Percentiles rank a stretch among this genome's conserved stretches.
These are phyloP conservation scores for Phytophthora meadii DNA, from an alignment of 352 stramenopile species.

Conservation along the genomic window DNA sequence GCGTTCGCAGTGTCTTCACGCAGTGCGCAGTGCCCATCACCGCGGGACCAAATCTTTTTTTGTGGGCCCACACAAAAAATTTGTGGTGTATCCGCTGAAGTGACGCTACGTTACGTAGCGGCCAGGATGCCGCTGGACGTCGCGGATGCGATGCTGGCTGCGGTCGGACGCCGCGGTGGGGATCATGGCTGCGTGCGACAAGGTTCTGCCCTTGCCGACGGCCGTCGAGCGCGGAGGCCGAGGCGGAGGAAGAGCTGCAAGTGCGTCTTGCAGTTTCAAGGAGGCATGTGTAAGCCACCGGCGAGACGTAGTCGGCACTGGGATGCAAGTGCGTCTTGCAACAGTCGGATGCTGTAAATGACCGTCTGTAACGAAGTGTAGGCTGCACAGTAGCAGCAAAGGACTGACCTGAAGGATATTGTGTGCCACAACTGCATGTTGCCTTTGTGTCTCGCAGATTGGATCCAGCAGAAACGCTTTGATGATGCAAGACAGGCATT, in stretches of 20 bases:
- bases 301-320: not conserved
- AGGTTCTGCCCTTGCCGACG: not conserved
- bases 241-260: not conserved
- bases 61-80: conserved; percentile 23
- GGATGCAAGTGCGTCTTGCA: not conserved
- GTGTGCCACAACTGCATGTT: too few species aligned
- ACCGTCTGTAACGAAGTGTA: too few species aligned
- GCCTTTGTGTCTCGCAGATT: too few species aligned
- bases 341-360: not conserved
- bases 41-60: conserved; percentile 29
- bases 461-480: too few species aligned
- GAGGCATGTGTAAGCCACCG: not conserved
- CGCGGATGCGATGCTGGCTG: conserved; percentile 11
- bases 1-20: conserved; percentile 8
- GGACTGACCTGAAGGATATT: not conserved
- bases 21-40: conserved; percentile 8
- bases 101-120: not conserved
- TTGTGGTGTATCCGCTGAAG: conserved; percentile 8
- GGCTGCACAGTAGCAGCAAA: not conserved
- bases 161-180: conserved; percentile 22
- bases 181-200: conserved; percentile 36
- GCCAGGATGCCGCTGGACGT: not conserved
- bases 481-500: too few species aligned
- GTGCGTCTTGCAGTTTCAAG: not conserved
- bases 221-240: not conserved